Evolutionary conservation across 164 flowering plant genomes (phyloP).

Genomic region (Nelumbo lutea): DNA sequence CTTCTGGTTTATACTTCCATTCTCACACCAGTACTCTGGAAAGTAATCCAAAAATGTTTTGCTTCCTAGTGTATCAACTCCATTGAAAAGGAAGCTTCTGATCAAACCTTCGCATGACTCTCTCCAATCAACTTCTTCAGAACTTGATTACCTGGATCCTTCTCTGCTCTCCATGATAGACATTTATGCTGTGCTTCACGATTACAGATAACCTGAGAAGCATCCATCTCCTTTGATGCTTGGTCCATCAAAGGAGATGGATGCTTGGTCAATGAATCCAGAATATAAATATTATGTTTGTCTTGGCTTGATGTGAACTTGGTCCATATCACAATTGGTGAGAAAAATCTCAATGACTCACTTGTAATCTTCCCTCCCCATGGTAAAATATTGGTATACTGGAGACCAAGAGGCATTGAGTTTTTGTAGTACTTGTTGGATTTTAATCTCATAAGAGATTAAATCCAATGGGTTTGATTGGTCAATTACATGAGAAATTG

Average conservation of each 20-base stretch:
- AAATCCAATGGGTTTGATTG: too few species aligned
- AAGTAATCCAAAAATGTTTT: constrained; percentile 77
- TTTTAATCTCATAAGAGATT: too few species aligned
- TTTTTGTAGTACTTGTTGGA: constrained; percentile 35
- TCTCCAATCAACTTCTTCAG: constrained; percentile 74
- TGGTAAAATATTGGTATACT: constrained; percentile 84
- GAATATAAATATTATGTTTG: constrained; percentile 27
- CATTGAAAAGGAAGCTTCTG: constrained; percentile 69
- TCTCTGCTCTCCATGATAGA: constrained; percentile 88
- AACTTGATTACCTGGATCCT: constrained; percentile 24
- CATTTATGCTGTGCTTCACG: constrained; percentile 45
- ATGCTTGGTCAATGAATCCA: constrained; percentile 67
- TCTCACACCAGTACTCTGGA: constrained; percentile 66
- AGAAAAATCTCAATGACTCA: too few species aligned
- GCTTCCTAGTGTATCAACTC: constrained; percentile 59
- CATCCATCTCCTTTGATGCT: constrained; percentile 9
- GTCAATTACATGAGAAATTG: too few species aligned
- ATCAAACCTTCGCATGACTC: constrained; percentile 65
- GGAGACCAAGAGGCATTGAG: constrained; percentile 63
- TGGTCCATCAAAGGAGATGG: constrained; percentile 47
- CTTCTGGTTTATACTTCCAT: constrained; percentile 64
- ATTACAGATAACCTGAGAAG: too few species aligned
- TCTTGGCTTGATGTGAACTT: too few species aligned
- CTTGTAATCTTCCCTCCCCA: constrained; percentile 82
- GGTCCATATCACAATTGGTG: too few species aligned